Percentiles rank a stretch among this genome's conserved stretches.
Evolutionary conservation across 257 asterid species (phyloP).

Genomic region (Striga asiatica): DNA sequence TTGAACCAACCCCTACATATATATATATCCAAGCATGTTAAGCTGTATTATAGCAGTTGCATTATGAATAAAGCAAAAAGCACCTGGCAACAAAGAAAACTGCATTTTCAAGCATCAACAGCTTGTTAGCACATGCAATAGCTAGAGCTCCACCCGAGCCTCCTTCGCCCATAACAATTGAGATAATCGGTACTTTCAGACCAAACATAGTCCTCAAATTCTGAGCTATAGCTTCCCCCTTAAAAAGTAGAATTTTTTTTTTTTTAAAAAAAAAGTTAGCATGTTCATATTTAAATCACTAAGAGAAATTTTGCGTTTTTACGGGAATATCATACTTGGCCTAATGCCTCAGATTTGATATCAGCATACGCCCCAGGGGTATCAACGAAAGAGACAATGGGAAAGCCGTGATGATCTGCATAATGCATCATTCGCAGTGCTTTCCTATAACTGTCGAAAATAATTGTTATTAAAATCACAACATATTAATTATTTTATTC

Average conservation of each 20-base stretch:
- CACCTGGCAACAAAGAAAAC: conserved; percentile 98
- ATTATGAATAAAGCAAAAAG: conserved; percentile 8
- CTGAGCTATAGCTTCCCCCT: conserved; percentile 98
- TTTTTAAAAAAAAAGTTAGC: conserved; percentile 13
- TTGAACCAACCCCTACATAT: too few relatives aligned
- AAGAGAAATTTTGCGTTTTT: conserved; percentile 7
- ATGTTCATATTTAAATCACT: background rate
- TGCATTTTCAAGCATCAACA: conserved; percentile 93
- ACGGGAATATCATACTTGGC: conserved; percentile 48
- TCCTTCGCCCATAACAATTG: conserved; percentile 95
- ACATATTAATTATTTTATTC: too few relatives aligned
- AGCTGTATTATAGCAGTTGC: background rate
- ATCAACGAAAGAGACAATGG: conserved; percentile 77
- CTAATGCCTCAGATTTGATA: conserved; percentile 78
- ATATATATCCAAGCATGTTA: conserved; percentile 1
- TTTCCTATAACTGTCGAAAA: conserved; percentile 68
- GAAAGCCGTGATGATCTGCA: conserved; percentile 93
- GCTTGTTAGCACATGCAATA: conserved; percentile 90
- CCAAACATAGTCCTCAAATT: conserved; percentile 98
- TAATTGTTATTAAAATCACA: conserved; percentile 7
- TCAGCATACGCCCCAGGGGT: conserved; percentile 97
- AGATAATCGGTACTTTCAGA: conserved; percentile 81
- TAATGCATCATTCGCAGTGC: conserved; percentile 89
- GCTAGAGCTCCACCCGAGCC: conserved; percentile 99
- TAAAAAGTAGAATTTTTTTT: too few relatives aligned